Conservation (phyloP, 179 eudicot genomes). For the Silene noctiflora region DNA sequence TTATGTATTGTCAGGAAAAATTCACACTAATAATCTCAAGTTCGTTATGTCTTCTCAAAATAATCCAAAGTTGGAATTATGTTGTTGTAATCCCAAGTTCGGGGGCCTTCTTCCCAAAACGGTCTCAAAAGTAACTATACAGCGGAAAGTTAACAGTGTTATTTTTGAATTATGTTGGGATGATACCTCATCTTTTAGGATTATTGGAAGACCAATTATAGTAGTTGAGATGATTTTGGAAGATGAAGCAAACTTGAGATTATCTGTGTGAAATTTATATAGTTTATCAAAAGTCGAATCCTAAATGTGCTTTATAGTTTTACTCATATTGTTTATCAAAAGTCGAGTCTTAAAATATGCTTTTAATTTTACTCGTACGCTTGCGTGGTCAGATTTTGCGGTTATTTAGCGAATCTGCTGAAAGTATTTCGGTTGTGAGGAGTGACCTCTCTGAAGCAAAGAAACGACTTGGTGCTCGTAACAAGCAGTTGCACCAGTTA, state of each 20-base stretch:
- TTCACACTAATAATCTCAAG: neutral
- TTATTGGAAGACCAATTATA: neutral
- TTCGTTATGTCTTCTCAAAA: neutral
- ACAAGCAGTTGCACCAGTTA: conserved; percentile 94
- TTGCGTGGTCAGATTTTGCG: conserved; percentile 71
- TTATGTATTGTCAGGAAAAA: neutral
- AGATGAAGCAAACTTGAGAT: neutral
- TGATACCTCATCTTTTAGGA: neutral
- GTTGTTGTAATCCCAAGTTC: neutral
- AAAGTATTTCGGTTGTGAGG: conserved; percentile 70
- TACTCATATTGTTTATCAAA: conserved; percentile 5
- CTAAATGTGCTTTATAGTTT: neutral
- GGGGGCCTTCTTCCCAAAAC: neutral
- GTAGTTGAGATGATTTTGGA: neutral
- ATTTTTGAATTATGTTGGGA: neutral
- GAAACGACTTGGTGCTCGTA: conserved; percentile 80
- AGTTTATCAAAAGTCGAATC: neutral
- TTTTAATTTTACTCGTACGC: conserved; percentile 11
- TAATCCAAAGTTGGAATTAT: neutral
- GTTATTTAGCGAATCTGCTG: conserved; percentile 93
- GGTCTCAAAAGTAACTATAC: neutral
- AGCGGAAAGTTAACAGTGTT: neutral
- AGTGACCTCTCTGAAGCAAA: conserved; percentile 86
- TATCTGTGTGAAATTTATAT: neutral
- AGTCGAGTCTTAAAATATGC: neutral